Base-by-base conservation (phyloP, 164 flowering plant genomes). In the Magnolia kwangsiensis region DNA sequence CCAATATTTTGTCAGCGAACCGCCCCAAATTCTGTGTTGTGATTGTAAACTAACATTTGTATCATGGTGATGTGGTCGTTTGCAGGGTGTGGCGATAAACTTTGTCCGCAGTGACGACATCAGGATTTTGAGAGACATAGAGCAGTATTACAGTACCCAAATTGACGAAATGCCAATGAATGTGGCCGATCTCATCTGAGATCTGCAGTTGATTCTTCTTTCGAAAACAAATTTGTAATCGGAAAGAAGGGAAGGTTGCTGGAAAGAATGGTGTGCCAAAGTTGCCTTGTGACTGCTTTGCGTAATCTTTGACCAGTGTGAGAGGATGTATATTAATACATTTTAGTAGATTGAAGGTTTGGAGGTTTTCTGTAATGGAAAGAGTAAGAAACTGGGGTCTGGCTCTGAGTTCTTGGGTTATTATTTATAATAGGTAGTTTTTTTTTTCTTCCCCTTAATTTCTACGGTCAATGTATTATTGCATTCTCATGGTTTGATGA, bases 141-240 rank as follows among this genome's bases (percentile, higher is more conserved):
- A 96, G 86, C 98, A 96, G 82, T 96, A 92, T 78, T 96, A 93
- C 88, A 96, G 98, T 77, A 96, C 99, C 16, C 99, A 96, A 83
- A 96, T 96, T 50, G 98, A 96, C 76, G 99, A 96, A 81, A 94
- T 96, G 99, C 99, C 99, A 8, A 94, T 94, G 99, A 94, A 96
- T 78, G 95, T 96, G 49, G 98, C 94, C 51, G 99, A 94, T 85
- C 82, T 96, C 61, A 89, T 95, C 65, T 95, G 80, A 91, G 21
- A 61, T 58, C 31, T 7, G 50, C 49, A 0, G 71, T 1, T 31
- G 71, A 14, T 68, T 31, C 45, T 68, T 31, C 69, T 66, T 37
- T 37, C 19, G 0, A 8, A 68, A 16, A 29, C 29, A 29, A 23
- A 23, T 24, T 23, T 20, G 68, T 65, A 11, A 65, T 23, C 2